phyloP scores from a whole-genome alignment of 495 filamentous ascomycete genomes.

The Letharia lupina region DNA sequence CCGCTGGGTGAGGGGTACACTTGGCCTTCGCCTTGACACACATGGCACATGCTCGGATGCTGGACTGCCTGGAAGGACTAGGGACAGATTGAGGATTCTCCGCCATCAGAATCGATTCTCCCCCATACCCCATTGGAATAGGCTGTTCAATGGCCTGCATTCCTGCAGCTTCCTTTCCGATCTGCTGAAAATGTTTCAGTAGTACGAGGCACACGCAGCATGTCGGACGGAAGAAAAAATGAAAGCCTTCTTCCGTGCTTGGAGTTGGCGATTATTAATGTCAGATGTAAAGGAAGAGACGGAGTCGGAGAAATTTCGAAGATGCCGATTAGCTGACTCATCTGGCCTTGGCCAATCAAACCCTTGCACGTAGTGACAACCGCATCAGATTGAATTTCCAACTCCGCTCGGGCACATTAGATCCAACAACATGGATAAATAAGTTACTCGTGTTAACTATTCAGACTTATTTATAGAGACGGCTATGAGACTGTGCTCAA shows the following conservation, averaged over 20 bases:
- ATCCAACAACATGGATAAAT: no score
- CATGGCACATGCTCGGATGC: not conserved
- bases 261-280: not conserved
- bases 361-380: not conserved
- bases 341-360: not conserved
- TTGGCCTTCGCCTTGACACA: conserved; percentile 2
- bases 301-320: not conserved
- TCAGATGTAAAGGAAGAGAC: not conserved
- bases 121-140: not conserved
- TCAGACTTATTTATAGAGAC: no score
- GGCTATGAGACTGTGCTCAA: no score
- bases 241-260: not conserved
- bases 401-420: no score
- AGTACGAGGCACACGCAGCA: not conserved
- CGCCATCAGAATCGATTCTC: not conserved
- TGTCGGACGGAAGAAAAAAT: not conserved
- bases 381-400: no score
- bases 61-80: not conserved
- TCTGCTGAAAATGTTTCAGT: no score
- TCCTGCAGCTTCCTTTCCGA: not conserved
- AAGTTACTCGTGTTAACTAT: no score
- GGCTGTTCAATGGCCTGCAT: not conserved
- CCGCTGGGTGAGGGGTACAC: not conserved
- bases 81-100: not conserved
- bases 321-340: not conserved